Conservation (phyloP, 2,329 filamentous ascomycete genomes). For the Pestalotiopsis sp. region DNA sequence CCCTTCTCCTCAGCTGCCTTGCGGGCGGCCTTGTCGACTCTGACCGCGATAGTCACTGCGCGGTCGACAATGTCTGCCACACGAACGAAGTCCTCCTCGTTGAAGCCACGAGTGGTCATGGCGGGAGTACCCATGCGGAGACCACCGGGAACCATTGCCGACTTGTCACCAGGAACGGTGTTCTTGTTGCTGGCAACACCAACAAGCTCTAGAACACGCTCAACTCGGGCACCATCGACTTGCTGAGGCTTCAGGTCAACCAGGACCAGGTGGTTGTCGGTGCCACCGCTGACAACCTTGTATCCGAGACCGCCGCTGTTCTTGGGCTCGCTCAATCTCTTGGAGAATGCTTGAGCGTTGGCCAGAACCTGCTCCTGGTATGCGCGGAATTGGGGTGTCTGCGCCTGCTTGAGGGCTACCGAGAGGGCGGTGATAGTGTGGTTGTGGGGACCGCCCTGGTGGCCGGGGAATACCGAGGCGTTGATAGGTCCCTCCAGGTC, state of each 20-base stretch:
- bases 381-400: conserved; percentile 82
- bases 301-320: conserved; percentile 79
- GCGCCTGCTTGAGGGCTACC: conserved; percentile 92
- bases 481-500: conserved; percentile 94
- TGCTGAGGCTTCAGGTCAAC: conserved; percentile 86
- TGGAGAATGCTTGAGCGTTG: conserved; percentile 86
- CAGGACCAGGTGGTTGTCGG: conserved; percentile 95
- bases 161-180: conserved; percentile 93
- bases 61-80: conserved; percentile 86
- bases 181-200: conserved; percentile 99
- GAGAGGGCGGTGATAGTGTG: conserved; percentile 96
- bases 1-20: conserved; percentile 67
- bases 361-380: conserved; percentile 90
- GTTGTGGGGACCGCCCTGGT: conserved; percentile 98
- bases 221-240: conserved; percentile 86
- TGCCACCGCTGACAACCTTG: conserved; percentile 88
- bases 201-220: conserved; percentile 86
- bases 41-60: conserved; percentile 75
- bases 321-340: conserved; percentile 64
- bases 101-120: conserved; percentile 96
- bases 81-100: conserved; percentile 80
- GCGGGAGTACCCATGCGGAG: conserved; percentile 93
- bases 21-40: conserved; percentile 71
- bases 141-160: conserved; percentile 88
- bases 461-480: conserved; percentile 93